Evolutionary conservation across 495 filamentous ascomycete species (phyloP).

Genomic region (Letharia lupina): DNA sequence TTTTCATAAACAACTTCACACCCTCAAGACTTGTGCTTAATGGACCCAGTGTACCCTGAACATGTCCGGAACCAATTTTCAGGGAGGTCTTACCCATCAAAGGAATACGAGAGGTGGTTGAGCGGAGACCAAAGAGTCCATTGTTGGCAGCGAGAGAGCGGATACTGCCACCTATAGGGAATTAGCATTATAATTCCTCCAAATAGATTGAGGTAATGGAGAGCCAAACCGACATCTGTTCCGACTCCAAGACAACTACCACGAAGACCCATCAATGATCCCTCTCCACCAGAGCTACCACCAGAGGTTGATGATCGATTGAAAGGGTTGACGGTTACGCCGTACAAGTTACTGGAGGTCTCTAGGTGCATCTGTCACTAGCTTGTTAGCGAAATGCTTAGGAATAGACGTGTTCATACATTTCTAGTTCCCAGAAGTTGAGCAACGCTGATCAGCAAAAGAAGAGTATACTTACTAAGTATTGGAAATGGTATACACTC

Average conservation of each 20-base stretch:
- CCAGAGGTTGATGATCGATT: conserved; percentile 51
- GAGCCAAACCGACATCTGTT: conserved; percentile 48
- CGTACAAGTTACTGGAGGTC: conserved; percentile 49
- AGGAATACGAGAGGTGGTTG: conserved; percentile 52
- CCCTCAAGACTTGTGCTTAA: conserved; percentile 36
- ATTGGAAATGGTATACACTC: too few species aligned
- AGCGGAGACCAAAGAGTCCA: conserved; percentile 58
- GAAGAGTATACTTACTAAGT: too few species aligned
- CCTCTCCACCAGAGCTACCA: conserved; percentile 60
- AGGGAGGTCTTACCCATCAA: too few species aligned
- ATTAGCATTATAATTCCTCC: too few species aligned
- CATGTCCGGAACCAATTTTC: not conserved
- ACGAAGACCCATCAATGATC: conserved; percentile 49
- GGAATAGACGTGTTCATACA: too few species aligned
- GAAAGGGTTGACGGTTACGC: conserved; percentile 46
- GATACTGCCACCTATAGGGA: conserved; percentile 46
- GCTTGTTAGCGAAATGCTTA: too few species aligned
- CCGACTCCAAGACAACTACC: conserved; percentile 59
- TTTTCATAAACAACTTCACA: conserved; percentile 37
- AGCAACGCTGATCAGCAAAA: too few species aligned
- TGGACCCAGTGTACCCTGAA: conserved; percentile 37
- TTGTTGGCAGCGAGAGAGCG: conserved; percentile 55
- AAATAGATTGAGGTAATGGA: too few species aligned
- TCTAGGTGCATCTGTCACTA: conserved; percentile 51
- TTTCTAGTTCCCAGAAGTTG: too few species aligned